Conservation (phyloP, 1,139 yeast species). For the Lodderomyces jiufengensis region DNA sequence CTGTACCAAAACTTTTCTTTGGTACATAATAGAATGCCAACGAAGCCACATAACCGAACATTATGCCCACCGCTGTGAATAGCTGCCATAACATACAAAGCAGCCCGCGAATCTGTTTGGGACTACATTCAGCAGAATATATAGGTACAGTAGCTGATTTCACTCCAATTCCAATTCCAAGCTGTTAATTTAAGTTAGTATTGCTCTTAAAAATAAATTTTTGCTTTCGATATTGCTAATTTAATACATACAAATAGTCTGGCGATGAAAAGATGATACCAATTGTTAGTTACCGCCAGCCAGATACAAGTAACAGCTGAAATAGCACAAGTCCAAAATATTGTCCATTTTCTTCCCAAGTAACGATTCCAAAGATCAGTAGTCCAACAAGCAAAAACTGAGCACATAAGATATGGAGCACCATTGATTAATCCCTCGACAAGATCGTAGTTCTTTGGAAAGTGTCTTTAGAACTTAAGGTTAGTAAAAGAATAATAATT, state of each 20-base stretch:
- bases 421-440: slow-evolving; percentile 46
- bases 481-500: too few relatives aligned
- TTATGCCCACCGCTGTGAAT: slow-evolving; percentile 84
- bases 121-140: slow-evolving; percentile 77
- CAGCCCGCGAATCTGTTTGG: slow-evolving; percentile 73
- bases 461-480: too few relatives aligned
- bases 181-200: too few relatives aligned
- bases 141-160: slow-evolving; percentile 81
- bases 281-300: slow-evolving; percentile 68
- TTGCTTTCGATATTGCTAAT: too few relatives aligned
- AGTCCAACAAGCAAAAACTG: slow-evolving; percentile 68
- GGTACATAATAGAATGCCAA: slow-evolving; percentile 50
- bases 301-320: slow-evolving; percentile 71
- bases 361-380: slow-evolving; percentile 63
- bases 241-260: slow-evolving; percentile 65
- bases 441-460: not conserved
- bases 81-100: slow-evolving; percentile 87
- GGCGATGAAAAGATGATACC: slow-evolving; percentile 77
- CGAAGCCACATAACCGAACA: slow-evolving; percentile 72
- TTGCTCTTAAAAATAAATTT: too few relatives aligned
- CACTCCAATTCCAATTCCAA: slow-evolving; percentile 79
- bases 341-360: slow-evolving; percentile 72
- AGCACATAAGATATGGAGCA: slow-evolving; percentile 77
- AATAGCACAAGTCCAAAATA: slow-evolving; percentile 62
- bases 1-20: slow-evolving; percentile 37